Evolutionary conservation across 2,329 filamentous ascomycete species (phyloP).

Genomic region (Fusarium continuum): DNA sequence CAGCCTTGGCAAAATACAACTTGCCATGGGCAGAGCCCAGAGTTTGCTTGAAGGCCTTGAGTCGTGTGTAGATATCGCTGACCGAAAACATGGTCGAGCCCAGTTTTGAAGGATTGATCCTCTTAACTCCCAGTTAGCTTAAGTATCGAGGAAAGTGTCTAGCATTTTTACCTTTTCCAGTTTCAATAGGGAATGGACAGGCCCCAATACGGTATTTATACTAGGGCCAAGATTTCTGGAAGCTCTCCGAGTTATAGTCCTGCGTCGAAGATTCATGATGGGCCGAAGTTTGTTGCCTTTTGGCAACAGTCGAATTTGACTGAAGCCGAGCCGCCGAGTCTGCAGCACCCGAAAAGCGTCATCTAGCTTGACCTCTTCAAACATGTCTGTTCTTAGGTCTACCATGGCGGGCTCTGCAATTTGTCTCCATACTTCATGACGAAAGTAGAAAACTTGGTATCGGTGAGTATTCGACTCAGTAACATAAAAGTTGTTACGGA

Average conservation of each 20-base stretch:
- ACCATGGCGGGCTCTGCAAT: conserved; percentile 78
- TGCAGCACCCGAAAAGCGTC: conserved; percentile 67
- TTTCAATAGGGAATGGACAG: conserved; percentile 79
- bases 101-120: conserved; percentile 65
- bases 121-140: conserved; percentile 42
- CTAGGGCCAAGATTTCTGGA: conserved; percentile 67
- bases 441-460: conserved; percentile 89
- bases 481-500: conserved; percentile 90
- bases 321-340: conserved; percentile 75
- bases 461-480: conserved; percentile 87
- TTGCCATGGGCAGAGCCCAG: conserved; percentile 52
- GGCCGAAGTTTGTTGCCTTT: conserved; percentile 81
- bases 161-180: conserved; percentile 72
- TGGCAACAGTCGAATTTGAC: conserved; percentile 82
- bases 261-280: conserved; percentile 84
- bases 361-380: conserved; percentile 75
- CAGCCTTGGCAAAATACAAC: conserved; percentile 90
- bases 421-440: conserved; percentile 88
- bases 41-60: conserved; percentile 73
- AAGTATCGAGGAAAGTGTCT: not conserved
- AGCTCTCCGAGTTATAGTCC: conserved; percentile 63
- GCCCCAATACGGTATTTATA: conserved; percentile 66
- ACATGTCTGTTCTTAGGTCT: conserved; percentile 74
- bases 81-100: conserved; percentile 85
- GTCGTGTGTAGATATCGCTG: conserved; percentile 77